A percentile compares a stretch with the other conserved stretches of the same genome.
phyloP scores from a whole-genome alignment of 1,284 basidiomycete species.

The Testicularia cyperi region DNA sequence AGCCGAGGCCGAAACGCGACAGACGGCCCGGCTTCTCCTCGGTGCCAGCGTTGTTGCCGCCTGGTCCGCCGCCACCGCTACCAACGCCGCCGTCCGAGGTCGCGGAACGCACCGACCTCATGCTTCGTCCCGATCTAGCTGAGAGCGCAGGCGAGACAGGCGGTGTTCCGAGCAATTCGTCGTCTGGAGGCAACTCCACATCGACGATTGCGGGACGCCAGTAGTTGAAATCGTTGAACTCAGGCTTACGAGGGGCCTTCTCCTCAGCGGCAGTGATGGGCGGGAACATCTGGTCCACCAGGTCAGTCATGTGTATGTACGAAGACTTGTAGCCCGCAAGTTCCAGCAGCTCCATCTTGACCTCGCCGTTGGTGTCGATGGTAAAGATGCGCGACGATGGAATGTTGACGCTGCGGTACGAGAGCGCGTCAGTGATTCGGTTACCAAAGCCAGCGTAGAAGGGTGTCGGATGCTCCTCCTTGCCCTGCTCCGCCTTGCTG shows the following conservation, averaged over 20 bases:
- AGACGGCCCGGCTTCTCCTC: constrained; percentile 23
- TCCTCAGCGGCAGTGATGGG: constrained; percentile 78
- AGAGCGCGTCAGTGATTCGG: constrained; percentile 94
- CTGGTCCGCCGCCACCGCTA: constrained; percentile 2
- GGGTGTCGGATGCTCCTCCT: constrained; percentile 62
- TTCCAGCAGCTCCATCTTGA: constrained; percentile 95
- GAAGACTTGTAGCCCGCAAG: constrained; percentile 95
- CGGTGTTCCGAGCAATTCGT: constrained; percentile 71
- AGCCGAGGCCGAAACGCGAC: constrained; percentile 42
- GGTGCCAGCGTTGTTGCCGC: background rate
- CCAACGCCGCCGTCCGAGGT: constrained; percentile 21
- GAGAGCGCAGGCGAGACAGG: constrained; percentile 83
- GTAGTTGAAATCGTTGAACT: constrained; percentile 96
- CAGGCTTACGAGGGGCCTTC: constrained; percentile 67
- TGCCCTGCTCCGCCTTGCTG: constrained; percentile 32
- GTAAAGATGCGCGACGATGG: constrained; percentile 95
- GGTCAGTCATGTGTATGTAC: constrained; percentile 96
- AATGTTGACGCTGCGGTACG: constrained; percentile 92
- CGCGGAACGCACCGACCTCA: constrained; percentile 20
- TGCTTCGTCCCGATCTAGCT: constrained; percentile 73
- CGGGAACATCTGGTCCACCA: constrained; percentile 99
- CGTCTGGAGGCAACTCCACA: constrained; percentile 70
- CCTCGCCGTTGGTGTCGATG: constrained; percentile 90
- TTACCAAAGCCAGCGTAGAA: constrained; percentile 99
- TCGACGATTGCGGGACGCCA: constrained; percentile 75